Evolutionary conservation across 208 protist genomes (phyloP).

Genomic region (Leishmania gerbilli): DNA sequence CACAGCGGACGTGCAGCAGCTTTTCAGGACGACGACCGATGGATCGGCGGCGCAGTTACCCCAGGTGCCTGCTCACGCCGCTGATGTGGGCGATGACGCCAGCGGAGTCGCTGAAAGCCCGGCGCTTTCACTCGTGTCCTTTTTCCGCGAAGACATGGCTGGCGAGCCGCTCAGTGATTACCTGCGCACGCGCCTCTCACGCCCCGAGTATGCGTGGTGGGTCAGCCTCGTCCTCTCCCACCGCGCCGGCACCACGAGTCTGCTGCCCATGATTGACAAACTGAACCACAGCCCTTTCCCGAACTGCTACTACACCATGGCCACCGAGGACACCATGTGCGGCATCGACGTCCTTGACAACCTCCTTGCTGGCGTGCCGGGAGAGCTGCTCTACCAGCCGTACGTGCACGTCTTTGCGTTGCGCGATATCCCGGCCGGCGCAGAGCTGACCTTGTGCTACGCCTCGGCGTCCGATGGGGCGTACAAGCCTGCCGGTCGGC

Average conservation of each 20-base stretch:
- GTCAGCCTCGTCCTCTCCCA: slow-evolving; percentile 78
- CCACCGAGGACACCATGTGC: slow-evolving; percentile 55
- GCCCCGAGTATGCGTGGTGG: slow-evolving; percentile 75
- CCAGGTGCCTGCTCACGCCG: neutral
- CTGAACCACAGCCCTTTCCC: slow-evolving; percentile 81
- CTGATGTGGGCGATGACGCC: neutral
- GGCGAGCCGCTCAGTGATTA: slow-evolving; percentile 57
- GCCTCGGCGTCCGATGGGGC: slow-evolving; percentile 40
- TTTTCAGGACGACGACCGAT: slow-evolving; percentile 20
- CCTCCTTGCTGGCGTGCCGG: slow-evolving; percentile 80
- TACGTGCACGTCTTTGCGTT: slow-evolving; percentile 81
- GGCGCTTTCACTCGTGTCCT: slow-evolving; percentile 58
- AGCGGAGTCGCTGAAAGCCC: slow-evolving; percentile 27
- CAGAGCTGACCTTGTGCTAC: slow-evolving; percentile 82
- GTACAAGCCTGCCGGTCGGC: slow-evolving; percentile 26
- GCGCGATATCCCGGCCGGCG: slow-evolving; percentile 63
- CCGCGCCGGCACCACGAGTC: slow-evolving; percentile 55
- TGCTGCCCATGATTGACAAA: slow-evolving; percentile 83
- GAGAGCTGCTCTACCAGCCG: slow-evolving; percentile 64
- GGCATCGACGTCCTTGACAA: slow-evolving; percentile 86
- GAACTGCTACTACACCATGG: slow-evolving; percentile 87
- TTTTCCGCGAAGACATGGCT: slow-evolving; percentile 70
- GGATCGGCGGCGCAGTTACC: neutral
- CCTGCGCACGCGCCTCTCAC: slow-evolving; percentile 45
- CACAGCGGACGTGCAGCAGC: slow-evolving; percentile 28